Percentiles rank a stretch among this genome's conserved stretches.
Evolutionary conservation across 2,329 filamentous ascomycete species (phyloP).

Genomic region (Colletotrichum eleusines): DNA sequence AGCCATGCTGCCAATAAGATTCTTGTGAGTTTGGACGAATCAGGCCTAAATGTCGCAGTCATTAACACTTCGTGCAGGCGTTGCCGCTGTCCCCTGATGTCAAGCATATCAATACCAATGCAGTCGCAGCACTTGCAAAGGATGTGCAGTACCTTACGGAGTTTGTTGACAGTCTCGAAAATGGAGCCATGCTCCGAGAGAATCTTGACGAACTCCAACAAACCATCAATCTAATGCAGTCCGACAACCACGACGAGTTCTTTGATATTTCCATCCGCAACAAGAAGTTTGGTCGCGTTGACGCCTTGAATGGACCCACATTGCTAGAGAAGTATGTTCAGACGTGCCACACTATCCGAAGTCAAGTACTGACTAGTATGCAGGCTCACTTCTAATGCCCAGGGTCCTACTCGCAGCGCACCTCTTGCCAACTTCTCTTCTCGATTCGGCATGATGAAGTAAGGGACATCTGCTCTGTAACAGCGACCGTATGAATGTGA

Average conservation of each 20-base stretch:
- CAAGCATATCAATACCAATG: slow-evolving; percentile 87
- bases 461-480: slow-evolving; percentile 38
- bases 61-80: slow-evolving; percentile 58
- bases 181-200: slow-evolving; percentile 85
- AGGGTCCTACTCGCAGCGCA: slow-evolving; percentile 69
- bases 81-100: slow-evolving; percentile 84
- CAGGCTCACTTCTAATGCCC: slow-evolving; percentile 74
- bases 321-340: slow-evolving; percentile 86
- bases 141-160: slow-evolving; percentile 87
- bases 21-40: slow-evolving; percentile 65
- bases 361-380: slow-evolving; percentile 44
- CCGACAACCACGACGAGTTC: slow-evolving; percentile 94
- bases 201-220: slow-evolving; percentile 95
- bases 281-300: slow-evolving; percentile 93
- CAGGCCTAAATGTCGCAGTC: not conserved
- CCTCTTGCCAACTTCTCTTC: slow-evolving; percentile 81
- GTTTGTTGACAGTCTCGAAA: slow-evolving; percentile 89
- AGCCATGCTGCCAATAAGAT: slow-evolving; percentile 91
- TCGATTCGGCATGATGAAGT: slow-evolving; percentile 75
- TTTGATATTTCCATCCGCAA: slow-evolving; percentile 92
- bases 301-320: slow-evolving; percentile 88
- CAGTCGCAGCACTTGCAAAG: slow-evolving; percentile 81
- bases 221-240: slow-evolving; percentile 88
- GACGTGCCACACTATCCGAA: not conserved
- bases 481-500: not conserved